These are phyloP conservation scores for Leccinum proliferum DNA, from an alignment of 1,284 basidiomycete genomes.

Conservation along the genomic window DNA sequence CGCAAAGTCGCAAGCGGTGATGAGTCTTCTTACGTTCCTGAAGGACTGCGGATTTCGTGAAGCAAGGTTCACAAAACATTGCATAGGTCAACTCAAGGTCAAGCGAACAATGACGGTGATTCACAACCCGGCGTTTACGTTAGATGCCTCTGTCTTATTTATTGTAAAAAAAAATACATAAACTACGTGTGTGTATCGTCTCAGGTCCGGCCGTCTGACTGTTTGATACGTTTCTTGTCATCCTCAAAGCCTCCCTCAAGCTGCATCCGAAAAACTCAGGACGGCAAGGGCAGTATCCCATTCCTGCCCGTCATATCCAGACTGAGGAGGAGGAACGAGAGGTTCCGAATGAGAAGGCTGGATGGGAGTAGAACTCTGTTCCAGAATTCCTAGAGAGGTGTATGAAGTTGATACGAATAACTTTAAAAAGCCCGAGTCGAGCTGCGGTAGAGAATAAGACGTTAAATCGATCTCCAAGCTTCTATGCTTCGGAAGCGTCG, in stretches of 20 bases:
- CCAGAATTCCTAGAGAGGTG: conserved; percentile 37
- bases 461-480: conserved; percentile 34
- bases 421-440: conserved; percentile 40
- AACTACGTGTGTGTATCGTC: background rate
- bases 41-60: rapidly evolving
- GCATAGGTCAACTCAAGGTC: too few relatives aligned
- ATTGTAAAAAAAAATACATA: background rate
- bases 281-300: conserved; percentile 29
- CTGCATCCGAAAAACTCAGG: conserved; percentile 18
- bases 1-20: too few relatives aligned
- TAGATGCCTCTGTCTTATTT: background rate
- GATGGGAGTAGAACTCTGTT: conserved; percentile 30
- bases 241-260: background rate
- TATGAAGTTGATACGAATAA: conserved; percentile 41
- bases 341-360: conserved; percentile 15
- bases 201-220: conserved; percentile 12
- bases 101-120: background rate
- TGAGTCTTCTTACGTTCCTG: too few relatives aligned
- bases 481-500: conserved; percentile 33
- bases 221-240: background rate
- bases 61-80: background rate
- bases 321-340: conserved; percentile 6
- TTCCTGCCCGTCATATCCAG: conserved; percentile 19
- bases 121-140: background rate
- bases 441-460: conserved; percentile 31